These are phyloP conservation scores for Cystobasidiaceae sp. DNA, from an alignment of 1,284 basidiomycete species.

Conservation along the genomic window DNA sequence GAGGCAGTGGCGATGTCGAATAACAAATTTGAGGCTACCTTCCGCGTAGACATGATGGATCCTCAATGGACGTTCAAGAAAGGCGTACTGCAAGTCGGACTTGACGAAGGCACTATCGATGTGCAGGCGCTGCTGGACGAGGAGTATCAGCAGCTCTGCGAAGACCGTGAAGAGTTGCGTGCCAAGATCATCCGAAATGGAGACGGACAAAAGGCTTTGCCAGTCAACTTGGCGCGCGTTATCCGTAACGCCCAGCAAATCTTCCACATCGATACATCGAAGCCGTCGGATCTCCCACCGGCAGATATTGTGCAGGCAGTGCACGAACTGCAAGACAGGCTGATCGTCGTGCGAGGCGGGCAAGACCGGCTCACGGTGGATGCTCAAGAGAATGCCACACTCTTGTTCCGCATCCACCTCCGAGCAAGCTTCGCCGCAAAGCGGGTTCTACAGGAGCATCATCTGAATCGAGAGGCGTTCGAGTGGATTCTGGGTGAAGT, in stretches of 20 bases:
- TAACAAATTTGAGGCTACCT: constrained; percentile 79
- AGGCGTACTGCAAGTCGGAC: constrained; percentile 84
- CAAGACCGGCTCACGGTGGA: constrained; percentile 67
- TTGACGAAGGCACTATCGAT: constrained; percentile 74
- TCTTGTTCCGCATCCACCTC: constrained; percentile 88
- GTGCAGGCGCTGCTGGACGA: constrained; percentile 86
- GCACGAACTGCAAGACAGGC: constrained; percentile 61
- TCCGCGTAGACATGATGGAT: constrained; percentile 87
- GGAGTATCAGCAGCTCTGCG: constrained; percentile 70
- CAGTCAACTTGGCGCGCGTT: constrained; percentile 90
- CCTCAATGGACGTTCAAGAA: constrained; percentile 50
- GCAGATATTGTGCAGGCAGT: constrained; percentile 77
- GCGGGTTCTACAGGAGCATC: constrained; percentile 76
- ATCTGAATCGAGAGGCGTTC: constrained; percentile 84
- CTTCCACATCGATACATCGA: constrained; percentile 91
- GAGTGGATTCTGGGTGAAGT: constrained; percentile 97
- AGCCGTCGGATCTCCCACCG: constrained; percentile 87
- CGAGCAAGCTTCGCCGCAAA: constrained; percentile 80
- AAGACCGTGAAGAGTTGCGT: constrained; percentile 73
- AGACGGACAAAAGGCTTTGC: constrained; percentile 71
- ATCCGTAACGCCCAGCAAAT: constrained; percentile 94
- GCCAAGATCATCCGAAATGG: constrained; percentile 69
- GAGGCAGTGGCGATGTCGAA: constrained; percentile 81
- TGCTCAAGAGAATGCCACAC: constrained; percentile 81
- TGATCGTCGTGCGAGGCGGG: constrained; percentile 75